Evolutionary conservation across 116 monocot genomes (phyloP).

Genomic region (Iris pallida): DNA sequence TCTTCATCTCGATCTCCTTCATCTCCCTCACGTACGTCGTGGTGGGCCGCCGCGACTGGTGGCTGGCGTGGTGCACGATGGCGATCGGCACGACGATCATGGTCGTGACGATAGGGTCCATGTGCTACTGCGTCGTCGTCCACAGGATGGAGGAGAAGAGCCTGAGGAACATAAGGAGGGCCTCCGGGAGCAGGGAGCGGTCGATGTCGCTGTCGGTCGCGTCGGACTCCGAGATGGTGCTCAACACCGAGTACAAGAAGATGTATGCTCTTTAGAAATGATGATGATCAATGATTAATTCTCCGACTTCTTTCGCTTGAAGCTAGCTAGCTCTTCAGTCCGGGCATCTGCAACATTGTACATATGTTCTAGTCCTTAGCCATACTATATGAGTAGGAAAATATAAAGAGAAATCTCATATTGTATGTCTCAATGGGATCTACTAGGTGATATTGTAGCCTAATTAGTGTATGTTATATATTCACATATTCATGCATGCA

Average conservation of each 20-base stretch:
- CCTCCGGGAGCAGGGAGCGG: constrained; percentile 35
- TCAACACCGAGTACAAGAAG: constrained; percentile 50
- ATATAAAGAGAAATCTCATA: not conserved
- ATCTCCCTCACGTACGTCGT: constrained; percentile 79
- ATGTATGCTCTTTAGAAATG: constrained; percentile 58
- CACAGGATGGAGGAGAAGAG: constrained; percentile 71
- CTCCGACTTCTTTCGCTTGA: not conserved
- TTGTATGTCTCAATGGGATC: too few species aligned
- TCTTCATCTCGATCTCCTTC: constrained; percentile 70
- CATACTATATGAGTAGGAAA: not conserved
- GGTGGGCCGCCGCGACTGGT: constrained; percentile 58
- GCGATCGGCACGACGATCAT: constrained; percentile 63
- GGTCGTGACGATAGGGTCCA: constrained; percentile 67
- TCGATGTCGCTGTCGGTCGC: constrained; percentile 36
- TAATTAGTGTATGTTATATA: too few species aligned
- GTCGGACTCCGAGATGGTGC: constrained; percentile 51
- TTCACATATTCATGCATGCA: too few species aligned
- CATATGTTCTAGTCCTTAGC: not conserved
- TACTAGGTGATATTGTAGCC: too few species aligned
- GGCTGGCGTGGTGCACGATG: constrained; percentile 71
- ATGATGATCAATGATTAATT: too few species aligned
- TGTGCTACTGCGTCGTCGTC: constrained; percentile 75
- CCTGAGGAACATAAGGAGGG: constrained; percentile 44
- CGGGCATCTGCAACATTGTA: not conserved
- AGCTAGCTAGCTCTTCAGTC: not conserved